Evolutionary conservation across 371 early-diverging fungal genomes (phyloP), one percentile per base, ranked within the genome.

Genomic region (Actinomucor elegans): DNA sequence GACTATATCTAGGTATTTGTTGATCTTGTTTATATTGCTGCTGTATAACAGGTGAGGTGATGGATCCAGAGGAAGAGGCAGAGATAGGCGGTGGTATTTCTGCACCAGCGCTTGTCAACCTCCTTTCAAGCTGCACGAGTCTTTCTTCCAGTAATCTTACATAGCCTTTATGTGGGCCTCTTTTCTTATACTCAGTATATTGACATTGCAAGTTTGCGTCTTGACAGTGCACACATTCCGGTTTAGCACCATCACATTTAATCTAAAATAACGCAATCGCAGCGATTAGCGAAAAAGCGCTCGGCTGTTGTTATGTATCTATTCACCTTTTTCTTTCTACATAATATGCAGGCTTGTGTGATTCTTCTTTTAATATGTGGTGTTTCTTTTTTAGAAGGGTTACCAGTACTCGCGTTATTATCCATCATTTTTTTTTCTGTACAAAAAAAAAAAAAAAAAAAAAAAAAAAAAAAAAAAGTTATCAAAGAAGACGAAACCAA

Each of bases 91-190:
- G 52, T 26, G 58, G 58, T 1, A 58, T 4, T 34, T 44, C 52
- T 5, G 12, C 47, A 15, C 49, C 67, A 21, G 35, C 37, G 17
- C 32, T 65, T 43, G 64, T 17, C n/a, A 88, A 61, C 29, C 85
- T 67, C 41, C 73, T 71, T 59, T 89, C 89, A 59, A 87, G 71
- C 52, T 80, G 81, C 38, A 75, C 83, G 27, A 91, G 67, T 40
- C 89, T 75, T 54, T 77, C 80, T 54, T 91, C 91, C 14, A 91
- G 67, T 21, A 83, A 67, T 35, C 87, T 87, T 14, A 88, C 88
- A 47, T 88, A 87, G 9, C 92, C 92, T 58, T 90, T 88, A 24
- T 89, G 82, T 18, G 90, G 92, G 0, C 90, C 90, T n/a, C 92
- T 80, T 55, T 88, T 88, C 52, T 87, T 87, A 47, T 80, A 82